Base-by-base conservation (phyloP, 208 protist genomes). In the Naegleria fowleri region DNA sequence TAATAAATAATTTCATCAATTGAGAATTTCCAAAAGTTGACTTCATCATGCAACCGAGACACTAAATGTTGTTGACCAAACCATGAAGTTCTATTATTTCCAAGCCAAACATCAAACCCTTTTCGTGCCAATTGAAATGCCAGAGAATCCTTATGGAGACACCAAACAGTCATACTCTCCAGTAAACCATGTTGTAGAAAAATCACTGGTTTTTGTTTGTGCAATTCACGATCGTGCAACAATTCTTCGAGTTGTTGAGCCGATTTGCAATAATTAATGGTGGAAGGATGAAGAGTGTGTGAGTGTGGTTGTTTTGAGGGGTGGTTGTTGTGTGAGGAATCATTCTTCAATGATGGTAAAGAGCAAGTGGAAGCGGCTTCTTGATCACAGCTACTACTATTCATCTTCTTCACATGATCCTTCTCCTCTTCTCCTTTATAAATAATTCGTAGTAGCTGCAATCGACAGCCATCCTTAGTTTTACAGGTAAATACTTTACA, bases 21-120 rank as follows among this genome's bases (percentile, higher is more conserved):
- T 25, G 43, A 43, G 33, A 90, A 90, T 43, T 90, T 59, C 90
- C 87, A 93, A 41, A 91, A 59, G 0, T 88, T 41, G 9, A 7
- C n/a, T 33, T 90, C 19, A 13, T 40, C 13, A 52, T 16, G 48
- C 76, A 79, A 13, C 29, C 22, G 15, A 7, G 41, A 16, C 5
- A 48, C 86, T 90, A n/a, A 2, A 38, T 48, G 58, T 67, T 51
- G 83, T 88, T 88, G 85, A 67, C 59, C 51, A 76, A 43, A 93
- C 29, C 29, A 6, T 76, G 90, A 92, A 25, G 89, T 92, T 83
- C 93, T 79, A 25, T 86, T 86, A 90, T 94, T 93, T 36, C n/a
- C 43, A 2, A 93, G 39, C 91, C 91, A 94, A 55, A 94, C 92
- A 83, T 94, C 93, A 48, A 67, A 90, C 36, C 87, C 87, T 51